Conservation (phyloP, 176 grass and related monocot species). For the Phoenix roebelenii region DNA sequence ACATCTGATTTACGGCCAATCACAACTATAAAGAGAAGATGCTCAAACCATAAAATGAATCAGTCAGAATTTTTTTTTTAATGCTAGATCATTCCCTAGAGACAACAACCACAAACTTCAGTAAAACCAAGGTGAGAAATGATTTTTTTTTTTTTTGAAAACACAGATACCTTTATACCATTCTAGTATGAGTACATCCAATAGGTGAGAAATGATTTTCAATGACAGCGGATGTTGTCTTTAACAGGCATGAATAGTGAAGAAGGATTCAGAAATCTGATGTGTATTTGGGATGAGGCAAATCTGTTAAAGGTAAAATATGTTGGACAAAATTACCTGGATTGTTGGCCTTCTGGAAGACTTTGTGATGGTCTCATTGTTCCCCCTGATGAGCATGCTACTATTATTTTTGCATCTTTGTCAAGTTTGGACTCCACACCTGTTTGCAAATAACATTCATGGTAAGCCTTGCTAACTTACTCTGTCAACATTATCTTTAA, state of each 20-base stretch:
- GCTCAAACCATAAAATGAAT: no score
- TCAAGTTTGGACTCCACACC: conserved; percentile 57
- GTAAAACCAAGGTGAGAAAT: no score
- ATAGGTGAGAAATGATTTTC: no score
- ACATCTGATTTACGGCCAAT: no score
- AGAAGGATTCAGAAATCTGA: background rate
- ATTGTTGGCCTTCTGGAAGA: conserved; percentile 88
- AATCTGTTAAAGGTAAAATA: background rate
- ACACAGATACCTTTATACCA: no score
- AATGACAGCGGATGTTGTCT: no score
- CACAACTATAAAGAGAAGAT: no score
- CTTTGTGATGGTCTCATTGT: conserved; percentile 82
- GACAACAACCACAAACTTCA: no score
- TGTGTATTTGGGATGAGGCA: conserved; percentile 2
- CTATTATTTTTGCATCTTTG: conserved; percentile 98
- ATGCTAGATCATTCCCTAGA: no score
- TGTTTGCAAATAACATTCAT: conserved; percentile 20
- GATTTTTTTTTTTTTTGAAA: no score
- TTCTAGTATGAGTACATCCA: no score
- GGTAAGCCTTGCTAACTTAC: conserved; percentile 22
- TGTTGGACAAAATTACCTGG: conserved; percentile 37
- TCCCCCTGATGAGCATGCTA: conserved; percentile 82
- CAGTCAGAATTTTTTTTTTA: no score
- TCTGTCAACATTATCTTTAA: conserved; percentile 13
- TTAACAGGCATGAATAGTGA: background rate